phyloP scores from a whole-genome alignment of 345 rosid species.

The Rhizophora mangle region DNA sequence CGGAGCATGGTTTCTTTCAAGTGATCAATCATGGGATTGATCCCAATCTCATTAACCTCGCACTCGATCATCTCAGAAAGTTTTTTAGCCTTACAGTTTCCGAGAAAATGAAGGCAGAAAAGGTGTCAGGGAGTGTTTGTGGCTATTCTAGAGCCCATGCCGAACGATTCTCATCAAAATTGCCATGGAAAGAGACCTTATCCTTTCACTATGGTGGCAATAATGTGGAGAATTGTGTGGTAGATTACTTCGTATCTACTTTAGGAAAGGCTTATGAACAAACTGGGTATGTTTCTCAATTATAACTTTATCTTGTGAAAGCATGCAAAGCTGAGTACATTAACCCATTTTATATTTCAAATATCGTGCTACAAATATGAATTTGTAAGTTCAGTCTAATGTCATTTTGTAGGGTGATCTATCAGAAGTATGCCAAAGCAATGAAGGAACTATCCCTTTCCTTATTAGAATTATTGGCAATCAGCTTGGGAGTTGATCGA shows the following conservation, averaged over 20 bases:
- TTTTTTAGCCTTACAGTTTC: constrained; percentile 35
- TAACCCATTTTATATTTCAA: no score
- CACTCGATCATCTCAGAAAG: constrained; percentile 23
- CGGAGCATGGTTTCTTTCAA: constrained; percentile 58
- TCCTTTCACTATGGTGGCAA: constrained; percentile 28
- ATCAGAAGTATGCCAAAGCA: constrained; percentile 36
- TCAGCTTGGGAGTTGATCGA: constrained; percentile 40
- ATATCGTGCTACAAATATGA: no score
- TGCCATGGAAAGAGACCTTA: constrained; percentile 73
- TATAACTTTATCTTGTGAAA: no score
- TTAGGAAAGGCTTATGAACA: constrained; percentile 36
- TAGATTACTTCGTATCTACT: constrained; percentile 32
- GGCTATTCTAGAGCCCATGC: constrained; percentile 49
- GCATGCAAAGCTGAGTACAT: no score
- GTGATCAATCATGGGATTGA: constrained; percentile 62
- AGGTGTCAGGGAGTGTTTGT: constrained; percentile 24
- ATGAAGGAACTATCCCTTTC: constrained; percentile 27
- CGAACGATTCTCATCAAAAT: constrained; percentile 45
- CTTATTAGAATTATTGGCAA: constrained; percentile 34
- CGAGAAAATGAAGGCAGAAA: constrained; percentile 32
- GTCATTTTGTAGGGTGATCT: constrained; percentile 19
- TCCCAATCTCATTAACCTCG: constrained; percentile 30
- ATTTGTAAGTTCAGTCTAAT: neutral
- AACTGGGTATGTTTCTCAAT: constrained; percentile 33
- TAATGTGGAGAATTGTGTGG: constrained; percentile 13